Base-by-base conservation (phyloP, 2,329 filamentous ascomycete genomes). In the Stemphylium lycopersici region DNA sequence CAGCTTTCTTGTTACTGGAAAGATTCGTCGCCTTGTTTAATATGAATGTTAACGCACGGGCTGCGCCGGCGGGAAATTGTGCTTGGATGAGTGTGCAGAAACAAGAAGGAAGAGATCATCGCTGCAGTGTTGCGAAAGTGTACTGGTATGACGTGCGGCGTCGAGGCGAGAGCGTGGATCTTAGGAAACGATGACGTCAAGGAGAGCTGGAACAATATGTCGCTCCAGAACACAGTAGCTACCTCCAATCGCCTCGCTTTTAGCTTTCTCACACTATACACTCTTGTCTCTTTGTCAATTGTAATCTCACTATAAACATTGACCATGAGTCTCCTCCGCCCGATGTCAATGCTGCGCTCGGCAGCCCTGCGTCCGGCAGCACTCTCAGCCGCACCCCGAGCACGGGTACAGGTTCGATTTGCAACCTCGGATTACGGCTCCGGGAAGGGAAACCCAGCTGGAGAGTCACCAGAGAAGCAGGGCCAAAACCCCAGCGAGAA, bases 391-490 rank as follows among this genome's bases (percentile, higher is more conserved):
- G 63, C 68, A 18, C 59, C 67, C 48, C 69, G 68, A 55, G 63
- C 70, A 16, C 62, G 59, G 31, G 41, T 68, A 32, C 69, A 73
- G 43, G 57, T 63, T 29, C 74, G 73, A 51, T 71, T 73, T 56
- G 76, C 75, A 22, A 65, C 63, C 18, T 60, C 67, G 53, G 78
- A 76, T 67, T 80, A 80, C 59, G 78, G 78, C 61, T 75, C 70
- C 20, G 77, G 76, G 48, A 61, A 70, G 6, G 76, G 77, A 58
- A 74, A 77, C 44, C 77, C 77, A 26, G 70, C 58, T n/a, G 76
- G 74, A 53, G 76, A 79, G 62, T 74, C 76, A n/a, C 76, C 77
- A 1, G 68, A 79, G 63, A 57, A 76, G 43, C 77, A 78, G 58
- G 76, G 76, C 59, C 57, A 73, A 37, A 76, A 74, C 57, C 65